Evolutionary conservation across 768 basidiomycete species (phyloP), one percentile per base, ranked within the genome.

Genomic region (Lenzites betulinus): DNA sequence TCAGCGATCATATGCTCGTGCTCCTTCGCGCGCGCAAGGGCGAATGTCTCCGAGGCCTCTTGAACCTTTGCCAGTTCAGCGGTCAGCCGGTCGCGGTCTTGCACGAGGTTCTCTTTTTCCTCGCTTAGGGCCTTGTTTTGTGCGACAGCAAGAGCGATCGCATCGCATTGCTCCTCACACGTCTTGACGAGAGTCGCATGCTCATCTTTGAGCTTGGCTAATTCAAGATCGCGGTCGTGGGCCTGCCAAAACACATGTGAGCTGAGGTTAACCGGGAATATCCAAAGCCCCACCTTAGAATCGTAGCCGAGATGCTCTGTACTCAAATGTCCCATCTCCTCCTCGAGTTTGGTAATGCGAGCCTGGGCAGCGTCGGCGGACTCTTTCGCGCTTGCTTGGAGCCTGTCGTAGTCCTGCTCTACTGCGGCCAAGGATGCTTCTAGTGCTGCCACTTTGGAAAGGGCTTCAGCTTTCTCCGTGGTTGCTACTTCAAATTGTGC

Each of bases 121-220:
- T 42, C 30, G 5, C 2, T 36, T 16, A 54, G 3, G 2, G 38
- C 38, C n/a, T 15, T 20, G 7, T 50, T 13, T n/a, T 54, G 36
- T 1, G n/a, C 25, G 3, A 25, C 22, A 12, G 23, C 30, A 13
- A 42, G 4, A 1, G 25, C 28, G 18, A 26, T 33, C 8, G 49
- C 50, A 7, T 56, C 33, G n/a, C 25, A 30, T 11, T 39, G 30
- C 25, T 25, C 54, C 18, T 56, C 54, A 23, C 33, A 30, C 5
- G 25, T 33, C 42, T 30, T 38, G 26, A 61, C n/a, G 30, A 61
- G 48, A 7, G 7, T 30, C 43, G 56, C 56, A 18, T 47, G 28
- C 18, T 55, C 60, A 15, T 51, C 54, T 30, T 23, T 44, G 11
- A 61, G 23, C 0, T 26, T 15, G 2, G 26, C 41, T 6, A 61